These are phyloP conservation scores for Trametes meyenii DNA, from an alignment of 768 basidiomycete species.

Conservation along the genomic window DNA sequence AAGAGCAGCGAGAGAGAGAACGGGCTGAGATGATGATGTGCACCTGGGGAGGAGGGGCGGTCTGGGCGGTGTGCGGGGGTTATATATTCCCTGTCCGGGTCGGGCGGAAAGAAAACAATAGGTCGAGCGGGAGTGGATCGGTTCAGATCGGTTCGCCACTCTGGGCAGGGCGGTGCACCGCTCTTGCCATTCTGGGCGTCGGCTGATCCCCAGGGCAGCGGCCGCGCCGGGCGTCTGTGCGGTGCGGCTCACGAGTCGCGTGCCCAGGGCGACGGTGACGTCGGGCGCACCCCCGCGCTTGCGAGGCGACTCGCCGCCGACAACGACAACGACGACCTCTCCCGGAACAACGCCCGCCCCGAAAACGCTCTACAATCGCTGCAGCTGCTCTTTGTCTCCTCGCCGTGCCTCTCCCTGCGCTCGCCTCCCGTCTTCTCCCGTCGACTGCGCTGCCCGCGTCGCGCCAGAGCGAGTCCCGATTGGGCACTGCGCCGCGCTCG, in stretches of 20 bases:
- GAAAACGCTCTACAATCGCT: background rate
- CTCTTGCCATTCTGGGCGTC: background rate
- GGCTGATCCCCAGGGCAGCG: conserved; percentile 7
- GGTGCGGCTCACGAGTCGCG: background rate
- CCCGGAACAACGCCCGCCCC: conserved; percentile 13
- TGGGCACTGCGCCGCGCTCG: background rate
- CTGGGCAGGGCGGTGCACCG: conserved; percentile 2
- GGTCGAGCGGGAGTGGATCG: background rate
- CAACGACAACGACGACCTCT: conserved; percentile 1
- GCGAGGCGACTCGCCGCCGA: background rate
- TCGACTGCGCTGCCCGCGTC: background rate
- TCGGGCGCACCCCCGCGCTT: background rate
- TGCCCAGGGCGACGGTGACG: conserved; percentile 13
- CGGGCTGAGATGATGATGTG: background rate
- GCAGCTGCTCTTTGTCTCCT: background rate
- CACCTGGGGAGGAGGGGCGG: background rate
- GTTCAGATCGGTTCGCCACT: background rate
- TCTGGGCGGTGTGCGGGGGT: background rate
- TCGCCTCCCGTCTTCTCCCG: background rate
- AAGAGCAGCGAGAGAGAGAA: background rate
- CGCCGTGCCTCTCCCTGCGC: background rate
- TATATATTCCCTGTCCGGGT: background rate
- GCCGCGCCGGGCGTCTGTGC: background rate
- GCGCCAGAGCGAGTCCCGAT: background rate
- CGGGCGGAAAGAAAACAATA: background rate